These are phyloP conservation scores for Aspergillus ostianus DNA, from an alignment of 495 filamentous ascomycete species.

Conservation along the genomic window DNA sequence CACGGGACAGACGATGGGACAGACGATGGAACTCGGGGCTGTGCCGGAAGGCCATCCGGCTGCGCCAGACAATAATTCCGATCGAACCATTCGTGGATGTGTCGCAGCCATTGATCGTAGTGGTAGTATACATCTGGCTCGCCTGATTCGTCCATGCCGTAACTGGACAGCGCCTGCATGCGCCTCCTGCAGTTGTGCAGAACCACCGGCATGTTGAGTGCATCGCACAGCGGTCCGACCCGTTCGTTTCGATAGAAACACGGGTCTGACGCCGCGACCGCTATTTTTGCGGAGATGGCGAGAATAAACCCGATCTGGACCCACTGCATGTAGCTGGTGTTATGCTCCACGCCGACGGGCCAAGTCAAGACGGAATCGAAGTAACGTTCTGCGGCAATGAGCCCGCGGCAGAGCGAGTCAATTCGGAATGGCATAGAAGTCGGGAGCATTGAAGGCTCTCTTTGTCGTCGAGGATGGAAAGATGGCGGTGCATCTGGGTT, in stretches of 20 bases:
- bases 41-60: background rate
- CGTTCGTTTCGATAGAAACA: background rate
- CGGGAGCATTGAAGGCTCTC: background rate
- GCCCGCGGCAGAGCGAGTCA: background rate
- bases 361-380: background rate
- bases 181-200: background rate
- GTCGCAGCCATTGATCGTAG: constrained; percentile 5
- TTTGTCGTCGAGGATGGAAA: background rate
- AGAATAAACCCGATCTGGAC: constrained; percentile 9
- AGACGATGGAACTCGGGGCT: too few relatives aligned
- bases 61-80: background rate
- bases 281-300: constrained; percentile 3
- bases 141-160: background rate
- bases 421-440: background rate
- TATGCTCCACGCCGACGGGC: background rate
- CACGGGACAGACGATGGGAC: too few relatives aligned
- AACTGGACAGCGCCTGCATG: background rate
- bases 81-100: constrained; percentile 9
- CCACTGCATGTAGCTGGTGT: constrained; percentile 11
- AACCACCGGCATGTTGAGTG: constrained; percentile 1
- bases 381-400: background rate
- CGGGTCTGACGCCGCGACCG: constrained; percentile 4
- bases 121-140: constrained; percentile 5
- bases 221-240: constrained; percentile 2
- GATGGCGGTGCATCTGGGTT: background rate